phyloP scores from a whole-genome alignment of 1,284 basidiomycete genomes.

The Rhodotorula sp. region DNA sequence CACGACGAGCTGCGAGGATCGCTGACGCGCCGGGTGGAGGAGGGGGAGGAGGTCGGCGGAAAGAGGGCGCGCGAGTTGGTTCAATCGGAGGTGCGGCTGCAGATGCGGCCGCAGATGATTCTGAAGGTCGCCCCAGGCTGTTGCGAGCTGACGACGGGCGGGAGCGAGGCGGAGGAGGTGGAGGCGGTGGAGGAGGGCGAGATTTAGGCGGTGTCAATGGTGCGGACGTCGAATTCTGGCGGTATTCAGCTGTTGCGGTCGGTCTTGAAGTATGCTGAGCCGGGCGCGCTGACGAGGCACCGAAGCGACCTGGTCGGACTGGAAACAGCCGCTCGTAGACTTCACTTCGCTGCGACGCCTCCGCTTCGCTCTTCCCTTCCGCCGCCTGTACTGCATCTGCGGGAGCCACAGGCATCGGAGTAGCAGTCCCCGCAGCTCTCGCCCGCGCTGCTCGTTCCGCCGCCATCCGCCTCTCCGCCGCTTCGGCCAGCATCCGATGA shows the following conservation, averaged over 20 bases:
- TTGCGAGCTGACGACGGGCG: not conserved
- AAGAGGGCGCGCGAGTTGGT: not conserved
- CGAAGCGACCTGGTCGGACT: not conserved
- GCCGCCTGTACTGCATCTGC: not conserved
- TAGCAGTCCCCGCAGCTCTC: not conserved
- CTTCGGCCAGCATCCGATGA: conserved; percentile 27
- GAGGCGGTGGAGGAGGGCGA: not conserved
- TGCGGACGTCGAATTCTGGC: conserved; percentile 9
- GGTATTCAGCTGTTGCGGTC: not conserved
- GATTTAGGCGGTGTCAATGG: not conserved
- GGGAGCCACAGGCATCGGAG: too few species aligned
- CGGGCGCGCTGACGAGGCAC: not conserved
- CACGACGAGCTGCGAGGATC: conserved; percentile 4
- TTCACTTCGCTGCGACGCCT: not conserved
- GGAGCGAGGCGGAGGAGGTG: not conserved
- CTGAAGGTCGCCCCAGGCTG: not conserved
- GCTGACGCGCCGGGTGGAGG: not conserved
- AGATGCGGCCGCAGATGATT: not conserved
- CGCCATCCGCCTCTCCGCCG: conserved; percentile 31
- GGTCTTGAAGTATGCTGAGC: not conserved
- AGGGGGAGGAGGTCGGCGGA: not conserved
- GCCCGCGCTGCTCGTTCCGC: conserved; percentile 13
- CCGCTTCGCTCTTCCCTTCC: not conserved
- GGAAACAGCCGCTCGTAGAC: conserved; percentile 8
- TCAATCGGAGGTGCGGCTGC: not conserved